Evolutionary conservation across 2,329 filamentous ascomycete genomes (phyloP).

Genomic region (Aulographum hederae): DNA sequence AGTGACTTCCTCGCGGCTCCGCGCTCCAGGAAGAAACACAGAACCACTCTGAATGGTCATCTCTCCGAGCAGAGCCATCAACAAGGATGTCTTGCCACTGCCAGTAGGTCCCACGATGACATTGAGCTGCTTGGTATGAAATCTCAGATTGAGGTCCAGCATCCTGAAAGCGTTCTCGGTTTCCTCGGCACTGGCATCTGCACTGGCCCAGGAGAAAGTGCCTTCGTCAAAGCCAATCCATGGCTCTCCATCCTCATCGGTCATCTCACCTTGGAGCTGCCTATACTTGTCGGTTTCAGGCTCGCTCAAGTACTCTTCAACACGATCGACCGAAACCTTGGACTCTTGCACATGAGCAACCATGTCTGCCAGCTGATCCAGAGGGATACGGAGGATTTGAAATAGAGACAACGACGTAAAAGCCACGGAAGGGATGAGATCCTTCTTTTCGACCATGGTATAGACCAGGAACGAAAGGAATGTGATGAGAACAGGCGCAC

Average conservation of each 20-base stretch:
- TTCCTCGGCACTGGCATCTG: slow-evolving; percentile 29
- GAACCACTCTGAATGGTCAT: slow-evolving; percentile 74
- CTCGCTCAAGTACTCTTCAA: slow-evolving; percentile 83
- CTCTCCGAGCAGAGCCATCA: slow-evolving; percentile 92
- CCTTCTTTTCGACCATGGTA: slow-evolving; percentile 76
- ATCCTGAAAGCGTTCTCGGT: slow-evolving; percentile 53
- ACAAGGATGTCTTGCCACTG: slow-evolving; percentile 82
- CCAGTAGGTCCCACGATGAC: slow-evolving; percentile 87
- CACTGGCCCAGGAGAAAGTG: slow-evolving; percentile 67
- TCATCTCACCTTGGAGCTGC: slow-evolving; percentile 55
- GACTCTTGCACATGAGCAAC: slow-evolving; percentile 95
- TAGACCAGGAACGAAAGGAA: slow-evolving; percentile 93
- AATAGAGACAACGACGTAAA: slow-evolving; percentile 96
- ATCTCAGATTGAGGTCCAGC: slow-evolving; percentile 66
- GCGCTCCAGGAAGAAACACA: slow-evolving; percentile 68
- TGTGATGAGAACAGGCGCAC: slow-evolving; percentile 84
- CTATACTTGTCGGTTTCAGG: slow-evolving; percentile 92
- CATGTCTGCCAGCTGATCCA: slow-evolving; percentile 97
- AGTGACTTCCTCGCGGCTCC: slow-evolving; percentile 65
- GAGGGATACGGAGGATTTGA: slow-evolving; percentile 74
- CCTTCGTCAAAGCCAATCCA: slow-evolving; percentile 72
- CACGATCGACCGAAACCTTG: slow-evolving; percentile 89
- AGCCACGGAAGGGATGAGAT: slow-evolving; percentile 75
- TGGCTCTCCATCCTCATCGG: slow-evolving; percentile 48
- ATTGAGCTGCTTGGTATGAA: slow-evolving; percentile 73